phyloP scores from a whole-genome alignment of 2,329 filamentous ascomycete species.

The Hypocrella siamensis region DNA sequence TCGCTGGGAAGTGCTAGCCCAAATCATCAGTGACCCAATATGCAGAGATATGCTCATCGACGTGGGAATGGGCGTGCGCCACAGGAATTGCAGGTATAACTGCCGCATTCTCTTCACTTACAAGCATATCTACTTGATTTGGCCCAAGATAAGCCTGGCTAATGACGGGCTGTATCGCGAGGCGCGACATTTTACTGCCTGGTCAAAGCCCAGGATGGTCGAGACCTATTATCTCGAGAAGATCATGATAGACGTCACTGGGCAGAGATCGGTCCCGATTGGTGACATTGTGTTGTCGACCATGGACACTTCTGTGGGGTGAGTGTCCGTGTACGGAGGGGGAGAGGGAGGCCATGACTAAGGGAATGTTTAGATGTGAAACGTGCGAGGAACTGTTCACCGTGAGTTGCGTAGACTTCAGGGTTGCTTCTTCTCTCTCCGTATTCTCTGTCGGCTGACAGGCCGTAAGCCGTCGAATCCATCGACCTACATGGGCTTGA shows the following conservation, averaged over 20 bases:
- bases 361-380: conserved; percentile 11
- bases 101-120: conserved; percentile 21
- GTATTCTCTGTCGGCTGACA: not conserved
- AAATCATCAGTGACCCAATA: conserved; percentile 12
- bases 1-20: conserved; percentile 13
- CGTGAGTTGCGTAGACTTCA: not conserved
- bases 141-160: conserved; percentile 15
- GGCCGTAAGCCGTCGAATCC: not conserved
- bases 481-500: conserved; percentile 7
- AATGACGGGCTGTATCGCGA: conserved; percentile 21
- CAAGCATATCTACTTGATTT: conserved; percentile 51
- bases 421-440: not conserved
- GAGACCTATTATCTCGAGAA: conserved; percentile 19
- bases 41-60: conserved; percentile 14
- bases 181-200: conserved; percentile 21
- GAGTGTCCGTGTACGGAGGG: not conserved
- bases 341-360: not conserved
- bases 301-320: conserved; percentile 12
- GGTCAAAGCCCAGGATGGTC: conserved; percentile 15
- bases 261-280: conserved; percentile 19
- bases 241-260: conserved; percentile 14
- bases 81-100: conserved; percentile 11
- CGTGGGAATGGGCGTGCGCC: conserved; percentile 25
- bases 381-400: conserved; percentile 18
- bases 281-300: conserved; percentile 21